phyloP scores from a whole-genome alignment of 2,329 filamentous ascomycete species.

The Exophiala bonariae region DNA sequence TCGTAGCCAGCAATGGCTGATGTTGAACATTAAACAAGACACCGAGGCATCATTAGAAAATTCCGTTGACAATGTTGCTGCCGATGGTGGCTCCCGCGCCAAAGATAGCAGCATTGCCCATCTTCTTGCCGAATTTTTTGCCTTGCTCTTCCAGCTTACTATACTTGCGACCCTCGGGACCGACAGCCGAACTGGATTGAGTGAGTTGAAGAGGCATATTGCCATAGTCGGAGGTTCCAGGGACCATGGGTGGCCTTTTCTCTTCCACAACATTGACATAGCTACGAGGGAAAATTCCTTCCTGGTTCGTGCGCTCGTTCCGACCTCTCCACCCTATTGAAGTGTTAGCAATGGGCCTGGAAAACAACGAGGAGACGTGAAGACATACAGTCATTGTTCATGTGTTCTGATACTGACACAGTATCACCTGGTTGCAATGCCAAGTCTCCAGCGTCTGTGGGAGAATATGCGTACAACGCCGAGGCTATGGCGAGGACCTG shows the following conservation, averaged over 20 bases:
- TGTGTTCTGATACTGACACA: conserved; percentile 81
- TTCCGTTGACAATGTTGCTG: conserved; percentile 84
- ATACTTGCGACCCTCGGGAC: conserved; percentile 43
- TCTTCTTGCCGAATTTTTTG: conserved; percentile 96
- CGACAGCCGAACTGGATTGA: conserved; percentile 46
- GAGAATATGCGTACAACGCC: conserved; percentile 81
- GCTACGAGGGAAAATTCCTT: conserved; percentile 93
- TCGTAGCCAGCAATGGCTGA: conserved; percentile 22
- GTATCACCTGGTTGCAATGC: conserved; percentile 77
- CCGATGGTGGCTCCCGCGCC: conserved; percentile 91
- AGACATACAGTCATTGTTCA: conserved; percentile 81
- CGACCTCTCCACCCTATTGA: conserved; percentile 71
- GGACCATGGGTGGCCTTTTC: conserved; percentile 48
- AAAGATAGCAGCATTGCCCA: conserved; percentile 65
- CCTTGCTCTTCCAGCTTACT: conserved; percentile 72
- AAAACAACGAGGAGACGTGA: not conserved
- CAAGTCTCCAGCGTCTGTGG: conserved; percentile 78
- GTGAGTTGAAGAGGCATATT: conserved; percentile 76
- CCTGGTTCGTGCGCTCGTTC: conserved; percentile 76
- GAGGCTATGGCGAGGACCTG: conserved; percentile 69
- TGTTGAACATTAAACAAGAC: conserved; percentile 15
- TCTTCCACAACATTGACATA: conserved; percentile 76
- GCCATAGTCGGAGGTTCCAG: conserved; percentile 42
- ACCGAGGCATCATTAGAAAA: conserved; percentile 62
- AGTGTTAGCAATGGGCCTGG: conserved; percentile 22